Conservation (phyloP, 306 rosid genomes). For the Spatholobus suberectus region DNA sequence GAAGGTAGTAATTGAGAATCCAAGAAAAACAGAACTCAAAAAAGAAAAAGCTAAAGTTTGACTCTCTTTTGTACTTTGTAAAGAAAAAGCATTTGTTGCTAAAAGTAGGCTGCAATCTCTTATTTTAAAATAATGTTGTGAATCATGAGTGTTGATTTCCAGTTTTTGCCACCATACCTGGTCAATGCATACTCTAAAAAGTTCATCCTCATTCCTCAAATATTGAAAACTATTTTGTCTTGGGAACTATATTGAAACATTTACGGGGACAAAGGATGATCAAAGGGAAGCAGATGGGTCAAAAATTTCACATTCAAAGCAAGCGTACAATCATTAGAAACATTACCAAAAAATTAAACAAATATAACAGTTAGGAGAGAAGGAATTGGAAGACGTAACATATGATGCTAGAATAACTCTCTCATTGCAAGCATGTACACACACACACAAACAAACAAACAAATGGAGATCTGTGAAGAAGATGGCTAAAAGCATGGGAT, state of each 20-base stretch:
- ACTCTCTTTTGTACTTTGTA: slow-evolving; percentile 39
- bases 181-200: slow-evolving; percentile 10
- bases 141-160: slow-evolving; percentile 30
- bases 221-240: slow-evolving; percentile 1
- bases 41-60: slow-evolving; percentile 57
- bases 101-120: slow-evolving; percentile 33
- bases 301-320: slow-evolving; percentile 12
- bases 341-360: neutral
- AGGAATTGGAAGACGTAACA: neutral
- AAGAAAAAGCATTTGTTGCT: slow-evolving; percentile 34
- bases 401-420: neutral
- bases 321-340: neutral
- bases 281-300: slow-evolving; percentile 13
- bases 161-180: neutral
- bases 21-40: slow-evolving; percentile 45
- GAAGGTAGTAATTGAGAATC: slow-evolving; percentile 50
- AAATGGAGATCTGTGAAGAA: slow-evolving; percentile 20
- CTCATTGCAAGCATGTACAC: neutral
- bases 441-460: too few relatives aligned
- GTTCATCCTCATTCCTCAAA: neutral
- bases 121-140: slow-evolving; percentile 3
- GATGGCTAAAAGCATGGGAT: neutral
- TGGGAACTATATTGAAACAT: slow-evolving; percentile 8
- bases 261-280: neutral
- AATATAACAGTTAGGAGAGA: neutral